phyloP scores from a whole-genome alignment of 148 eudicot species.

The Suaeda aralocaspica region DNA sequence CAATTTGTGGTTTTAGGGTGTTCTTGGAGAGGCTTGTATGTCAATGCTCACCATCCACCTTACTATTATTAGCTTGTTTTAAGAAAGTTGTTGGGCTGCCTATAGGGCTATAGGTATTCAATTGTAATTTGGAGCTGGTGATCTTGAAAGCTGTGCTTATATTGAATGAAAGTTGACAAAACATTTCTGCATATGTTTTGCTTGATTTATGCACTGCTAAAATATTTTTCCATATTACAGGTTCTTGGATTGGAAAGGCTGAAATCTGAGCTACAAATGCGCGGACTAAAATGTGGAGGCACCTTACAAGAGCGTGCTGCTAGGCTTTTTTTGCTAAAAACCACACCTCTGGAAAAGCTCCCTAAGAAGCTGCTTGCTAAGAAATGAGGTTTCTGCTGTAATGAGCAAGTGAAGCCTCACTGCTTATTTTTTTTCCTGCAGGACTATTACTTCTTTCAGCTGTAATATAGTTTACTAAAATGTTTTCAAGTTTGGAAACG shows the following conservation, averaged over 20 bases:
- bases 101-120: not conserved
- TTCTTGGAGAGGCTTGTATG: too few species aligned
- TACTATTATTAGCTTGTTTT: not conserved
- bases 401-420: not conserved
- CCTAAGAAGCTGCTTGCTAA: constrained; percentile 93
- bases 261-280: constrained; percentile 72
- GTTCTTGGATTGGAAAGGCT: constrained; percentile 86
- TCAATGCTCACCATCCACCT: too few species aligned
- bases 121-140: not conserved
- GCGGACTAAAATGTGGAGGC: constrained; percentile 93
- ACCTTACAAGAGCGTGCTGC: constrained; percentile 93
- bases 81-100: not conserved
- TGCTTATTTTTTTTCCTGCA: not conserved
- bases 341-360: constrained; percentile 81
- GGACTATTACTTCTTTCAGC: not conserved
- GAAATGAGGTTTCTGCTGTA: constrained; percentile 46
- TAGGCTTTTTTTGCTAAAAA: constrained; percentile 88
- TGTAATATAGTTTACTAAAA: constrained; percentile 11
- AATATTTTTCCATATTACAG: constrained; percentile 29
- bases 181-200: not conserved
- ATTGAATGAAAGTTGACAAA: not conserved
- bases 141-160: not conserved
- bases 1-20: too few species aligned
- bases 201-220: not conserved
- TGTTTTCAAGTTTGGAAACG: not conserved